phyloP scores from a whole-genome alignment of 164 flowering plant species.

The Brasenia schreberi region DNA sequence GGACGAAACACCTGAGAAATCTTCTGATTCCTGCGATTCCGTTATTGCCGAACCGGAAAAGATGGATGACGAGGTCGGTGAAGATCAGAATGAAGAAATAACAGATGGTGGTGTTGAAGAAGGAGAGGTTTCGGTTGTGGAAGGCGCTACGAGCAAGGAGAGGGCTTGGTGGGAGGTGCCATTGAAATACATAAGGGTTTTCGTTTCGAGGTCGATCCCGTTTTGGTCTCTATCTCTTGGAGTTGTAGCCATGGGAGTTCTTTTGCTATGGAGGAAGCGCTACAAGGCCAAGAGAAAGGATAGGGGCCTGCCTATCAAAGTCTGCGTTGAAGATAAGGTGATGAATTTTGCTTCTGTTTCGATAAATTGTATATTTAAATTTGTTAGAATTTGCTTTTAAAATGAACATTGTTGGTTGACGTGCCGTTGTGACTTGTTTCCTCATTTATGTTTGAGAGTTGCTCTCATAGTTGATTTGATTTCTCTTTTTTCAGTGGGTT shows the following conservation, averaged over 20 bases:
- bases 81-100: neutral
- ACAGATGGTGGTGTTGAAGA: neutral
- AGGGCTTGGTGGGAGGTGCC: neutral
- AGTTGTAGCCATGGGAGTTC: neutral
- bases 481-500: too few relatives aligned
- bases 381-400: too few relatives aligned
- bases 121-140: neutral
- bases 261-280: neutral
- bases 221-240: neutral
- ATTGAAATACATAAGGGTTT: neutral
- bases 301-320: neutral
- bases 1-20: neutral
- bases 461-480: too few relatives aligned
- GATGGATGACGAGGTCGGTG: neutral
- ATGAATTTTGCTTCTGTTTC: neutral
- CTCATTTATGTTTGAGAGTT: too few relatives aligned
- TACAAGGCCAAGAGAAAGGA: neutral
- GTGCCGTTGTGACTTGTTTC: too few relatives aligned
- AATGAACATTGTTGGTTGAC: too few relatives aligned
- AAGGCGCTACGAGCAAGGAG: neutral
- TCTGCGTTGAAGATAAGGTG: neutral
- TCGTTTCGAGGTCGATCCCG: neutral
- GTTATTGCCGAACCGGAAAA: neutral
- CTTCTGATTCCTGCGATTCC: neutral
- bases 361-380: too few relatives aligned